Evolutionary conservation across 169 alveolate genomes (phyloP).

Genomic region (Plasmodium vivax): DNA sequence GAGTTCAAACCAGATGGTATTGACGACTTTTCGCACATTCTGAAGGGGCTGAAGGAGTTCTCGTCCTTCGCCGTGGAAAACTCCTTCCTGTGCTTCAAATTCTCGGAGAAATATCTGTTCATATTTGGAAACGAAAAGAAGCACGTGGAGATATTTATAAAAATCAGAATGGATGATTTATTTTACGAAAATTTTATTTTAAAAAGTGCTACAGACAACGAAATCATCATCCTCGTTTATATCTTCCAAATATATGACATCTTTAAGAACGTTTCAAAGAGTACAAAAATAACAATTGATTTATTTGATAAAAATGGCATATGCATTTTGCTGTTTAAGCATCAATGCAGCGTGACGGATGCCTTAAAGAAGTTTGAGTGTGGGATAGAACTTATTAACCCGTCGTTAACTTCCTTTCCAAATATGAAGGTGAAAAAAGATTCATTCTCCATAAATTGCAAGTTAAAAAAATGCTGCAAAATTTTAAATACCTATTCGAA

Average conservation of each 20-base stretch:
- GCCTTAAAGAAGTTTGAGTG: slow-evolving; percentile 70
- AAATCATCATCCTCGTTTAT: slow-evolving; percentile 63
- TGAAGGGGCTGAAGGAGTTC: slow-evolving; percentile 63
- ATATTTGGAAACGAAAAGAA: slow-evolving; percentile 70
- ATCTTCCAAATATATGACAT: slow-evolving; percentile 69
- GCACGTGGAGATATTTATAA: slow-evolving; percentile 73
- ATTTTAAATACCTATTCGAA: slow-evolving; percentile 67
- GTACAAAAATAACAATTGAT: slow-evolving; percentile 70
- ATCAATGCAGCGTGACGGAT: slow-evolving; percentile 68
- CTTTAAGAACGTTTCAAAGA: slow-evolving; percentile 64
- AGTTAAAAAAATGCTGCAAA: slow-evolving; percentile 69
- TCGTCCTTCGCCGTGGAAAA: slow-evolving; percentile 53
- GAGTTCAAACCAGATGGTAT: slow-evolving; percentile 67
- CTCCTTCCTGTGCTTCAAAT: slow-evolving; percentile 60
- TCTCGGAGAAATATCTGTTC: slow-evolving; percentile 61
- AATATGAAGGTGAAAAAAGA: slow-evolving; percentile 56
- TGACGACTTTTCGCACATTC: slow-evolving; percentile 43
- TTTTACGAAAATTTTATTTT: slow-evolving; percentile 70
- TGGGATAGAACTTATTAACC: slow-evolving; percentile 60
- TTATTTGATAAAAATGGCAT: slow-evolving; percentile 73
- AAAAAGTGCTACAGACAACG: slow-evolving; percentile 59
- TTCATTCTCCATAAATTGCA: slow-evolving; percentile 46
- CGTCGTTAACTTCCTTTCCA: slow-evolving; percentile 59
- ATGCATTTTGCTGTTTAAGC: slow-evolving; percentile 55
- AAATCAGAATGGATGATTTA: slow-evolving; percentile 68